These are phyloP conservation scores for Pichia ethanolica DNA, from an alignment of 805 yeast species.

Conservation along the genomic window DNA sequence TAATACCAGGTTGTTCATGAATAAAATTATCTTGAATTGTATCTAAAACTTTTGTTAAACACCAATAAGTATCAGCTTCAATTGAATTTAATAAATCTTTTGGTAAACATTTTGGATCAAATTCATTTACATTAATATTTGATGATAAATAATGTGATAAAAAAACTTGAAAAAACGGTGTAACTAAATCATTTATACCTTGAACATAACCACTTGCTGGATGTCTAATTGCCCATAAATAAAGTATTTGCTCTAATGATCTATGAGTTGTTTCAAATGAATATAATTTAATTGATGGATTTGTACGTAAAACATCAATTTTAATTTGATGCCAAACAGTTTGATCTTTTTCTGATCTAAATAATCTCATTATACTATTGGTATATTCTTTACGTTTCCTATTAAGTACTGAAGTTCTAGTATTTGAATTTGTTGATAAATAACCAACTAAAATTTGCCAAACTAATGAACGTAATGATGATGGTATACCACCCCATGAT, in stretches of 20 bases:
- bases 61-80: slow-evolving; percentile 98
- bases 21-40: slow-evolving; percentile 95
- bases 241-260: slow-evolving; percentile 72
- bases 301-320: slow-evolving; percentile 91
- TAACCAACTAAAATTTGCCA: slow-evolving; percentile 93
- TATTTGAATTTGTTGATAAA: slow-evolving; percentile 73
- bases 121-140: slow-evolving; percentile 41
- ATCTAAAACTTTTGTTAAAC: slow-evolving; percentile 81
- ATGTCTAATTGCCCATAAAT: slow-evolving; percentile 92
- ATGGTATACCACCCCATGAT: slow-evolving; percentile 93
- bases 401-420: slow-evolving; percentile 61
- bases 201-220: slow-evolving; percentile 98
- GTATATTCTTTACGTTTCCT: slow-evolving; percentile 81
- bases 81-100: slow-evolving; percentile 54
- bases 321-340: slow-evolving; percentile 92
- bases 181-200: slow-evolving; percentile 89
- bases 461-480: slow-evolving; percentile 65
- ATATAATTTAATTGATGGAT: slow-evolving; percentile 75
- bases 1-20: slow-evolving; percentile 96
- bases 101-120: slow-evolving; percentile 59
- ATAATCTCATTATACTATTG: slow-evolving; percentile 66
- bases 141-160: slow-evolving; percentile 54
- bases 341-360: slow-evolving; percentile 52
- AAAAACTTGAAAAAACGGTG: slow-evolving; percentile 89
- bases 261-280: slow-evolving; percentile 63